Conservation (phyloP, 441 rosid species). For the Syzygium malaccense region DNA sequence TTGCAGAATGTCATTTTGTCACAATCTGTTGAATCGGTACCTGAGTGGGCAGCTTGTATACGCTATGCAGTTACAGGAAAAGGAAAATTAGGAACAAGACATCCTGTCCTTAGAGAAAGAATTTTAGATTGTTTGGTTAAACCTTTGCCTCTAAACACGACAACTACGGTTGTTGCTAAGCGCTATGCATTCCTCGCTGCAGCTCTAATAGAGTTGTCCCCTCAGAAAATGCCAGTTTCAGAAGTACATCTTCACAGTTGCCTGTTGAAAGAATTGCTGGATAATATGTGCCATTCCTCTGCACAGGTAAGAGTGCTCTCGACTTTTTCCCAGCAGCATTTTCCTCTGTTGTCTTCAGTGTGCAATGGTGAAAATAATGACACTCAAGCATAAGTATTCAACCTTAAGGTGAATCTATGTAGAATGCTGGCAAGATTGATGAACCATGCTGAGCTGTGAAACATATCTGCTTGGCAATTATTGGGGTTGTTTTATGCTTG, state of each 20-base stretch:
- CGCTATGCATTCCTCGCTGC: constrained; percentile 95
- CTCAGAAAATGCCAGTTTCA: constrained; percentile 73
- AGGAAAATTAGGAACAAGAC: constrained; percentile 80
- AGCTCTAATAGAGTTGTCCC: constrained; percentile 86
- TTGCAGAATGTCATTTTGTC: constrained; percentile 81
- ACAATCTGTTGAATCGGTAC: constrained; percentile 91
- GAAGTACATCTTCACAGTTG: constrained; percentile 67
- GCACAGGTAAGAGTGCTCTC: constrained; percentile 70
- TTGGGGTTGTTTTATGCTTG: background rate
- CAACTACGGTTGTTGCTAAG: constrained; percentile 86
- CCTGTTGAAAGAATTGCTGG: constrained; percentile 79
- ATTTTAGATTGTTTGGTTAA: constrained; percentile 78
- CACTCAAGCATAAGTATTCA: background rate
- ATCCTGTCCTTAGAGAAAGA: constrained; percentile 76
- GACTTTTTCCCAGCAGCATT: background rate
- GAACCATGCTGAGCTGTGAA: background rate
- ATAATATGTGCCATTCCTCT: constrained; percentile 93
- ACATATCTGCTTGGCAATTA: background rate
- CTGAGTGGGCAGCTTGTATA: constrained; percentile 99
- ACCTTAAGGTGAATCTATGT: background rate
- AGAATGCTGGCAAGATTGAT: background rate
- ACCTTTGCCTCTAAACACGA: constrained; percentile 79
- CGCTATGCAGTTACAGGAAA: constrained; percentile 99
- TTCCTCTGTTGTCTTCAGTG: background rate
- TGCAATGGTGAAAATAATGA: background rate